Percentiles rank a stretch among this genome's conserved stretches.
phyloP scores from a whole-genome alignment of 75 land plant species.

The Cryptomeria japonica region DNA sequence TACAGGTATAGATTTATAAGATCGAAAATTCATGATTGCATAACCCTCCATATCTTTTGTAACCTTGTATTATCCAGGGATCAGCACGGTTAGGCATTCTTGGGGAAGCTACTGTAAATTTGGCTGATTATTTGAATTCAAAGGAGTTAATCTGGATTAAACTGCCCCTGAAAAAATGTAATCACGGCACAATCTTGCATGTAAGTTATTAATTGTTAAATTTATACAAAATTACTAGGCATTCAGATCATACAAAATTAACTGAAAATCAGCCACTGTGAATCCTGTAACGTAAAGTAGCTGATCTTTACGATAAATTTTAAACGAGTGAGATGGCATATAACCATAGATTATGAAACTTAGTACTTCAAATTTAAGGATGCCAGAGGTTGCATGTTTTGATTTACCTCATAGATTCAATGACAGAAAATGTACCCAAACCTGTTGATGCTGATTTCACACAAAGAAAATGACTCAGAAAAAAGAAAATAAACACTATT shows the following conservation, averaged over 20 bases:
- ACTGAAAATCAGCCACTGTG: not conserved
- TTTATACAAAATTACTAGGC: not conserved
- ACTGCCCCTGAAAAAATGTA: conserved; percentile 73
- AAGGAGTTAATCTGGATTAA: conserved; percentile 39
- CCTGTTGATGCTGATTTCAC: not conserved
- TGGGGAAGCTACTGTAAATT: conserved; percentile 73
- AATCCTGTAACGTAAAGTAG: not conserved
- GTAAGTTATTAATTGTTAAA: conserved; percentile 30
- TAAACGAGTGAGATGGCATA: not conserved
- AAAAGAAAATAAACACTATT: not conserved
- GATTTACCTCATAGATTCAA: not conserved
- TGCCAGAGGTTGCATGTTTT: not conserved
- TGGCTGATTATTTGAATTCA: conserved; percentile 53
- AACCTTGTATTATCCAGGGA: conserved; percentile 42
- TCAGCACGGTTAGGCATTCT: conserved; percentile 69
- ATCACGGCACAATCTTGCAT: conserved; percentile 68
- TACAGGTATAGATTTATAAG: not conserved
- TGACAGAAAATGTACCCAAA: not conserved
- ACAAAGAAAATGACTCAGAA: not conserved
- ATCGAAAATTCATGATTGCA: not conserved
- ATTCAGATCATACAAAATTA: not conserved
- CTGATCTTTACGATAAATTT: not conserved
- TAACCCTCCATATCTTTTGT: not conserved
- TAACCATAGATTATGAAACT: not conserved
- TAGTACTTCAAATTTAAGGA: not conserved